These are phyloP conservation scores for Colletotrichum simmondsii DNA, from an alignment of 2,329 filamentous ascomycete species.

Conservation along the genomic window DNA sequence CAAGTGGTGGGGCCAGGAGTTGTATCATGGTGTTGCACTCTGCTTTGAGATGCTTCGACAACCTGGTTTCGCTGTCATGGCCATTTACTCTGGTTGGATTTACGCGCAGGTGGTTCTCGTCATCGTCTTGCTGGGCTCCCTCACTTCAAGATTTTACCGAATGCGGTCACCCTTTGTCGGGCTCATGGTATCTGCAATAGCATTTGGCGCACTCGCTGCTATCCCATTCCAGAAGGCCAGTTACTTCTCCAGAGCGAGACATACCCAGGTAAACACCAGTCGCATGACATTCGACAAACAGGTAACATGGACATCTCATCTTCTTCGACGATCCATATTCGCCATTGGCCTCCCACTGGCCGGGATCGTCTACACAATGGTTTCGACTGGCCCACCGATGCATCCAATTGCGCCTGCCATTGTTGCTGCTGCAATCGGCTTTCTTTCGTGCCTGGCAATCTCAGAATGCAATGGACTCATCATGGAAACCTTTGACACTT, in stretches of 20 bases:
- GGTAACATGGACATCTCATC: conserved; percentile 77
- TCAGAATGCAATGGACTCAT: conserved; percentile 81
- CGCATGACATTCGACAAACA: conserved; percentile 74
- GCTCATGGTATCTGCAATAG: conserved; percentile 72
- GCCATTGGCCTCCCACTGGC: conserved; percentile 74
- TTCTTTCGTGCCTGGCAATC: conserved; percentile 78
- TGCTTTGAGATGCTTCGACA: conserved; percentile 78
- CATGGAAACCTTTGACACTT: conserved; percentile 87
- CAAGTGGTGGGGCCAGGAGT: conserved; percentile 81
- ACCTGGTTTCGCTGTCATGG: conserved; percentile 77
- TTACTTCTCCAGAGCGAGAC: conserved; percentile 73
- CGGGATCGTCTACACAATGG: conserved; percentile 74
- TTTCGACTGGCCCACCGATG: conserved; percentile 70
- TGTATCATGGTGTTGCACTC: conserved; percentile 75
- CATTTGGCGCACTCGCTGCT: conserved; percentile 75
- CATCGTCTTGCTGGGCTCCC: conserved; percentile 76
- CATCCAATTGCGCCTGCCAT: conserved; percentile 72
- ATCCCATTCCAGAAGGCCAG: conserved; percentile 81
- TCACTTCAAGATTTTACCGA: conserved; percentile 76
- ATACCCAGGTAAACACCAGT: conserved; percentile 68
- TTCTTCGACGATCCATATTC: conserved; percentile 75
- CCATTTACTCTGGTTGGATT: conserved; percentile 81
- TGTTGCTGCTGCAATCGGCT: conserved; percentile 74
- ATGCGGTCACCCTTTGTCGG: conserved; percentile 74
- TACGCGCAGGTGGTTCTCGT: conserved; percentile 81